These are phyloP conservation scores for Sphagnurus paluster DNA, from an alignment of 1,284 basidiomycete species.

Conservation along the genomic window DNA sequence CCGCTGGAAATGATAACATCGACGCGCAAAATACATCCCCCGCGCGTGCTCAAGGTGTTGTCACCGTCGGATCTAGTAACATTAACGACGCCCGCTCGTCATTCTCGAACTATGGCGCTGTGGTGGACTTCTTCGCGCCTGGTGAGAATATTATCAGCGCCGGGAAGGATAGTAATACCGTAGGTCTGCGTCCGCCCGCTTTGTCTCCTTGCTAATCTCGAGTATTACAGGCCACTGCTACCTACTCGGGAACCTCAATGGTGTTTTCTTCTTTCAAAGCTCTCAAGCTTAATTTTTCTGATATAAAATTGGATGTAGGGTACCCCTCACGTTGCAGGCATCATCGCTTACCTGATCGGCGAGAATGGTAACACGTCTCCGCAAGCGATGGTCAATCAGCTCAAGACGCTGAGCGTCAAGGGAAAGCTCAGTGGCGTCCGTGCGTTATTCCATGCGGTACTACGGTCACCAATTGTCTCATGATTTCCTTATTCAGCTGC, in stretches of 20 bases:
- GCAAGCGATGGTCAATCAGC: background rate
- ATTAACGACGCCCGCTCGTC: background rate
- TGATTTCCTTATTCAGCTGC: too few species aligned
- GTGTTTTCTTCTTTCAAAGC: background rate
- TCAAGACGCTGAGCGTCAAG: background rate
- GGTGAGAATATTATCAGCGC: background rate
- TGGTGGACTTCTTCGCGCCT: background rate
- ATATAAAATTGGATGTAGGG: too few species aligned
- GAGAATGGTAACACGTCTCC: background rate
- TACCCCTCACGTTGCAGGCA: background rate
- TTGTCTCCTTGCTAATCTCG: too few species aligned
- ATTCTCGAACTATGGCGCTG: background rate
- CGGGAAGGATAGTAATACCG: too few species aligned
- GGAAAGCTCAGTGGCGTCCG: background rate
- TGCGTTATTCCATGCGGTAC: too few species aligned
- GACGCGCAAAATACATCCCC: background rate
- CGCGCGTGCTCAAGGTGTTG: background rate
- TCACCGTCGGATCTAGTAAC: background rate
- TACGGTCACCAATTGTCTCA: too few species aligned
- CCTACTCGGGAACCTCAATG: background rate
- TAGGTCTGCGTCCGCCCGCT: too few species aligned
- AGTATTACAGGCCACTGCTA: background rate
- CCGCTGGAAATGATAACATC: background rate
- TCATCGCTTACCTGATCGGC: background rate
- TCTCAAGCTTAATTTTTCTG: background rate